These are phyloP conservation scores for Trichoderma aggressivum DNA, from an alignment of 2,329 filamentous ascomycete species.

Conservation along the genomic window DNA sequence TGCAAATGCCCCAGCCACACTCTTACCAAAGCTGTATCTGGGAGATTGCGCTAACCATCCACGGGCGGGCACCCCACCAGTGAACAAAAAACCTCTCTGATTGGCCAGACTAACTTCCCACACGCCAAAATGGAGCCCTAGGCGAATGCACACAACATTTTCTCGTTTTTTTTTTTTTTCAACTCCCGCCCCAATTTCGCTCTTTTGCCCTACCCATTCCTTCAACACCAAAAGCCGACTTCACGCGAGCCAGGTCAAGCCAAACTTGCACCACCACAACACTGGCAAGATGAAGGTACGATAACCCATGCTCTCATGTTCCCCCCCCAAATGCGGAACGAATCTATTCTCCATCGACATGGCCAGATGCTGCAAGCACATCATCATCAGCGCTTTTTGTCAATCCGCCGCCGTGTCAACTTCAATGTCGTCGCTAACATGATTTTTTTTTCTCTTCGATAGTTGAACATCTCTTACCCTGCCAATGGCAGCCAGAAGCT, in stretches of 20 bases:
- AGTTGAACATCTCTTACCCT: slow-evolving; percentile 77
- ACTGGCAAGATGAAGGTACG: slow-evolving; percentile 50
- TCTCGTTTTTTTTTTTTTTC: slow-evolving; percentile 35
- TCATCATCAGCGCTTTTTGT: too few relatives aligned
- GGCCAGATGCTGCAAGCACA: not conserved
- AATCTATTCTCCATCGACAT: not conserved
- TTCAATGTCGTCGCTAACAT: slow-evolving; percentile 32
- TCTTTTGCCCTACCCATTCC: slow-evolving; percentile 24
- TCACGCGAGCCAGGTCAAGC: slow-evolving; percentile 41
- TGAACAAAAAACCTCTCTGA: slow-evolving; percentile 22
- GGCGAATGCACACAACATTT: slow-evolving; percentile 37
- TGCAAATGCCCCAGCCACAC: not conserved
- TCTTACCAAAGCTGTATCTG: slow-evolving; percentile 22
- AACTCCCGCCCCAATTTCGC: slow-evolving; percentile 38
- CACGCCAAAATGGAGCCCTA: slow-evolving; percentile 36
- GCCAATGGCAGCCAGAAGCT: slow-evolving; percentile 99
- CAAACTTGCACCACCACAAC: slow-evolving; percentile 43
- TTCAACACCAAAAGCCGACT: slow-evolving; percentile 34
- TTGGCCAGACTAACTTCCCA: slow-evolving; percentile 31
- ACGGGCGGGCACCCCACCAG: not conserved
- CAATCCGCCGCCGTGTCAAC: not conserved
- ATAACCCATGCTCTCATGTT: not conserved
- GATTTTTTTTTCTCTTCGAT: slow-evolving; percentile 1
- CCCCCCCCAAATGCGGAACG: not conserved
- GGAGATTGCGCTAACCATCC: not conserved